Conservation (phyloP, 345 rosid genomes). For the Crucihimalaya himalaica region DNA sequence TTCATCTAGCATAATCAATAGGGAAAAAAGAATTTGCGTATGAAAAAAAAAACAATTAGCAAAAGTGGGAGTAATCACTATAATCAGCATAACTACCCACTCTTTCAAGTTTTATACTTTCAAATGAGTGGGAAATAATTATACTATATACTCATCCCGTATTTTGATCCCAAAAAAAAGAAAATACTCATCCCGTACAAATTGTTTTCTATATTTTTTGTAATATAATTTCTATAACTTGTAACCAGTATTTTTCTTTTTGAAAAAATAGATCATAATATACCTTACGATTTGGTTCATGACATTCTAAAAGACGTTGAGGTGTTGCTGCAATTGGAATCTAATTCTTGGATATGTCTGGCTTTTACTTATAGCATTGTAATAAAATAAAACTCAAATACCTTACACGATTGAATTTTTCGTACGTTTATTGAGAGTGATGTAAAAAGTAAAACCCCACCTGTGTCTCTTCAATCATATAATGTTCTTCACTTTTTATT, state of each 20-base stretch:
- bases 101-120: not conserved
- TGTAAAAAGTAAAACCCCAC: slow-evolving; percentile 30
- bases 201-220: not conserved
- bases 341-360: slow-evolving; percentile 15
- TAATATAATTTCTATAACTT: not conserved
- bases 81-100: slow-evolving; percentile 3
- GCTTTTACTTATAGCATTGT: not conserved
- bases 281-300: slow-evolving; percentile 7
- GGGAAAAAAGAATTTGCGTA: not conserved
- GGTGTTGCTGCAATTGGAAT: slow-evolving; percentile 18
- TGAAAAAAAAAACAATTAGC: not conserved
- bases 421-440: slow-evolving; percentile 17
- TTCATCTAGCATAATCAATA: not conserved
- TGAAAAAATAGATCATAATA: not conserved
- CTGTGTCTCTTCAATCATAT: slow-evolving; percentile 31
- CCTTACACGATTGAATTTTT: slow-evolving; percentile 4
- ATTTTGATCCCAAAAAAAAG: no score
- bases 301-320: slow-evolving; percentile 30
- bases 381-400: not conserved
- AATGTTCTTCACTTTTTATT: slow-evolving; percentile 26
- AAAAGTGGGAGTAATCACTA: slow-evolving; percentile 11
- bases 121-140: slow-evolving; percentile 60
- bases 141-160: slow-evolving; percentile 22
- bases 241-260: not conserved
- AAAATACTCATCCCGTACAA: not conserved